phyloP scores from a whole-genome alignment of 345 rosid genomes.

The Lumnitzera racemosa region DNA sequence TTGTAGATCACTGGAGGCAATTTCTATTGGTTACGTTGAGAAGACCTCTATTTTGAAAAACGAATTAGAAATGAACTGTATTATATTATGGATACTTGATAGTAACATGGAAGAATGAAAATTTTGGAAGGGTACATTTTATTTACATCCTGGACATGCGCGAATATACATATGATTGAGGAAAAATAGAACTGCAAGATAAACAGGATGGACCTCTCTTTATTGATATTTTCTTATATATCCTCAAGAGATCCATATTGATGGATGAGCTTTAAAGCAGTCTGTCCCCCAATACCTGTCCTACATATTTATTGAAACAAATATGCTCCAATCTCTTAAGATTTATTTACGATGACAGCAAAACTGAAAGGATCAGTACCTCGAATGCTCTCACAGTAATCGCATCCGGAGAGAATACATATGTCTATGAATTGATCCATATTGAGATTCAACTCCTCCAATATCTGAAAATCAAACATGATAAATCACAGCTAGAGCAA shows the following conservation, averaged over 20 bases:
- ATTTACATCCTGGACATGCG: not conserved
- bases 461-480: conserved; percentile 37
- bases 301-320: too few species aligned
- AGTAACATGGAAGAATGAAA: too few species aligned
- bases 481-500: conserved; percentile 5
- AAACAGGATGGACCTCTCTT: conserved; percentile 47
- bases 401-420: conserved; percentile 96
- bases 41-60: too few species aligned
- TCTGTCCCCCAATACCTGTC: conserved; percentile 84
- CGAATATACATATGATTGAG: too few species aligned
- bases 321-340: too few species aligned
- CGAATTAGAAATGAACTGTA: too few species aligned
- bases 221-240: conserved; percentile 75
- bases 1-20: too few species aligned
- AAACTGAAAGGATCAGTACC: conserved; percentile 27
- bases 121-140: too few species aligned
- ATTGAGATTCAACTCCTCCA: conserved; percentile 73
- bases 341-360: too few species aligned
- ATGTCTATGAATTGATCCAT: conserved; percentile 97
- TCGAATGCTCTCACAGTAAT: conserved; percentile 91
- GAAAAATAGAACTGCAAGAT: too few species aligned
- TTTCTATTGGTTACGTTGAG: too few species aligned
- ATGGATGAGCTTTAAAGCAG: conserved; percentile 90
- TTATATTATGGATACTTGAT: too few species aligned
- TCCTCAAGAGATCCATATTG: conserved; percentile 84